Conservation (phyloP, 495 filamentous ascomycete genomes). For the Xylaria bambusicola region DNA sequence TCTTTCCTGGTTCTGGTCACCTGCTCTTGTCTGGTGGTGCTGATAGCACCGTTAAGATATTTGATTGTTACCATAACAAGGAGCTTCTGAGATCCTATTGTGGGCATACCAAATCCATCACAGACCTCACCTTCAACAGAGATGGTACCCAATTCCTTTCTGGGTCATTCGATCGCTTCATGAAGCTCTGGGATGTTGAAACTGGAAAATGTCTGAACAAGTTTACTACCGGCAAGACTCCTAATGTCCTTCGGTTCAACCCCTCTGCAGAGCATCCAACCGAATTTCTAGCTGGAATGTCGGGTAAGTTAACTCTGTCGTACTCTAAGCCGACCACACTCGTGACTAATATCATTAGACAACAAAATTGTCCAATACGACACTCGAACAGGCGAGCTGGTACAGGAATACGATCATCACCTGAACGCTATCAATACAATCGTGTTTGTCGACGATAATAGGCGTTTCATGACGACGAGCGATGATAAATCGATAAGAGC, state of each 20-base stretch:
- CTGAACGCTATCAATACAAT: constrained; percentile 96
- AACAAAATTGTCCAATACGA: constrained; percentile 99
- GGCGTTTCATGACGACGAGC: constrained; percentile 95
- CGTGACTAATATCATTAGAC: no score
- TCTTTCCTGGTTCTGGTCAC: constrained; percentile 86
- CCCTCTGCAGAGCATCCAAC: constrained; percentile 71
- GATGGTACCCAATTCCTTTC: constrained; percentile 85
- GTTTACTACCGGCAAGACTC: constrained; percentile 90
- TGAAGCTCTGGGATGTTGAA: constrained; percentile 98
- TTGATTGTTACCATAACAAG: constrained; percentile 86
- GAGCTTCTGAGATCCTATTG: constrained; percentile 87
- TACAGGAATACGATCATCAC: constrained; percentile 98
- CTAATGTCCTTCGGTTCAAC: constrained; percentile 93
- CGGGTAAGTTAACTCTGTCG: no score
- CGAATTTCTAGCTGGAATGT: constrained; percentile 92
- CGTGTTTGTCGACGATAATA: constrained; percentile 91
- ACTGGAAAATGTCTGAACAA: constrained; percentile 82
- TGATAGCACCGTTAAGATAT: constrained; percentile 89
- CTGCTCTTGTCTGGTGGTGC: constrained; percentile 82
- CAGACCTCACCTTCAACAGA: constrained; percentile 84
- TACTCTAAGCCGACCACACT: no score
- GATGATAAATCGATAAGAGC: constrained; percentile 95
- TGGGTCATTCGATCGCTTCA: constrained; percentile 89
- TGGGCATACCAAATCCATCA: constrained; percentile 87
- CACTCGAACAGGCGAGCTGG: constrained; percentile 72